phyloP scores from a whole-genome alignment of 164 flowering plant species.

The Kalanchoe fedtschenkoi region DNA sequence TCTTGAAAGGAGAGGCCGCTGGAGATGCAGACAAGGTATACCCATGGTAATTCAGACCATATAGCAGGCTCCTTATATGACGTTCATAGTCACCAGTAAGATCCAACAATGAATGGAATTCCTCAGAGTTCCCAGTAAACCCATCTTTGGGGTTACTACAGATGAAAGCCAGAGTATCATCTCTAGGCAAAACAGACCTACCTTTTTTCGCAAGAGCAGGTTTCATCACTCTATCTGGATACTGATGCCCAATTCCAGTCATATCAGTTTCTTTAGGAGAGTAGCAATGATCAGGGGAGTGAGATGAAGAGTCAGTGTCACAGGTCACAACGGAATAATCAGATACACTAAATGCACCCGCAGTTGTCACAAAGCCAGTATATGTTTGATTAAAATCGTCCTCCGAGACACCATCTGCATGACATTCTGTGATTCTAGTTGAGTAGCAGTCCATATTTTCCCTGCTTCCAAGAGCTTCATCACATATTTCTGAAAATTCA shows the following conservation, averaged over 20 bases:
- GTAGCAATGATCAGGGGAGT: constrained; percentile 12
- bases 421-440: neutral
- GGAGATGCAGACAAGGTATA: constrained; percentile 15
- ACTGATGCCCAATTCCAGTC: constrained; percentile 7
- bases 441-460: constrained; percentile 7
- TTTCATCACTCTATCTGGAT: neutral
- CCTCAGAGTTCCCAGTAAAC: constrained; percentile 10
- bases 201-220: neutral
- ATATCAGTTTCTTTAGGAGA: constrained; percentile 17
- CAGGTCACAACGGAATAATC: constrained; percentile 8
- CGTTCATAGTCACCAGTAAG: constrained; percentile 48
- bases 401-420: neutral
- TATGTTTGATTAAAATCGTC: neutral
- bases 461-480: constrained; percentile 8
- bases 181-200: neutral
- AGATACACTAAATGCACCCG: constrained; percentile 4
- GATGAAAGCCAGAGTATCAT: neutral
- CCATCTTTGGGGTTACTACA: constrained; percentile 5
- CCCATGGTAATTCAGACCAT: constrained; percentile 28
- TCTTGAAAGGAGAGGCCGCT: constrained; percentile 12
- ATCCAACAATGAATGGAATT: constrained; percentile 24
- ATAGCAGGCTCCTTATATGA: constrained; percentile 27
- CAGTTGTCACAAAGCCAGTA: neutral
- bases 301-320: neutral
- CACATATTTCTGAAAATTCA: neutral